Evolutionary conservation across 495 filamentous ascomycete genomes (phyloP), one percentile per base, ranked within the genome.

Genomic region (Hypoxylon perforatum): DNA sequence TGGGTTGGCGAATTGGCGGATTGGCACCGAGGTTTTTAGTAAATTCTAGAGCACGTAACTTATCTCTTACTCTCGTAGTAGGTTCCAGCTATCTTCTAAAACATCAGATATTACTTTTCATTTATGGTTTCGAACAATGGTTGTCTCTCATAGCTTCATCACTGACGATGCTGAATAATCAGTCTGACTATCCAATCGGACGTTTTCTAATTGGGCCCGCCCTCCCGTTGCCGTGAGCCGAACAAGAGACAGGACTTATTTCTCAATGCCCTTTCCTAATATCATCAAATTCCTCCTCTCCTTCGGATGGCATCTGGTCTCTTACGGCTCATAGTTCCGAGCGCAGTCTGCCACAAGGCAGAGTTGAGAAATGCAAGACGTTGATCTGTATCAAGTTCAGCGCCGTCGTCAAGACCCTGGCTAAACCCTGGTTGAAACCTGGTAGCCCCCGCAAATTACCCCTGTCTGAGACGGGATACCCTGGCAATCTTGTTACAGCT

Each of bases 351-450:
- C 14, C 22, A 10, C 53, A 38, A 18, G 36, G 44, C 36, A 25
- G 28, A 21, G 25, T 42, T 12, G 23, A 54, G 53, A 39, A 33
- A 65, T 41, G 28, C 58, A 69, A 63, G 58, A 66, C 58, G 53
- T 47, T 23, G 55, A 61, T 68, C 48, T 57, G 70, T 63, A 51
- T 71, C 76, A 69, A 75, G 63, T 76, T 56, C 14, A 69, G 66
- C 54, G 33, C 51, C 60, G 61, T 25, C 66, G 35, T 28, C 25
- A 28, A 28, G 25, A 7, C 25, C 25, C 25, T 28, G 73, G 65
- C 30, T 76, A 73, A 57, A 81, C 78, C 21, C 82, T 78, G 30
- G 85, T 70, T 53, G 82, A 84, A 52, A 85, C 74, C 85, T 82
- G 44, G 60, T 11, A 83, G 51, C 79, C 83, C 18, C 86, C 77